Evolutionary conservation across 768 basidiomycete species (phyloP).

Genomic region (Mycena polygramma): DNA sequence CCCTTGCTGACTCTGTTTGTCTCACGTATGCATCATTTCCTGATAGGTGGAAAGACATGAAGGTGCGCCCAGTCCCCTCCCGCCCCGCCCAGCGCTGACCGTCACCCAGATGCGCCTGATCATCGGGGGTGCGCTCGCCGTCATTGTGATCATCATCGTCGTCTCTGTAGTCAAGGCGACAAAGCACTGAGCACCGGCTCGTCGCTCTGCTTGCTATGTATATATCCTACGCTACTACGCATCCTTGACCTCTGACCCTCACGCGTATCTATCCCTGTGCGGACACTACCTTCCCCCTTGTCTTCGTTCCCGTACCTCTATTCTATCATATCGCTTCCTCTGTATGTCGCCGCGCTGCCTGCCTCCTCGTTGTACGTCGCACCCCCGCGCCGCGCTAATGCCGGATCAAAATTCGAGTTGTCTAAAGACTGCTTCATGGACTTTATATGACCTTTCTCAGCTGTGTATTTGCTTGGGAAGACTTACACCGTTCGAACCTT

Average conservation of each 20-base stretch:
- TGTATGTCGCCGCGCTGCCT: too few relatives aligned
- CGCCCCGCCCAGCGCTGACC: constrained; percentile 19
- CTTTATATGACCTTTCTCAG: too few relatives aligned
- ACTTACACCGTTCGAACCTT: too few relatives aligned
- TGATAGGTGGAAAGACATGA: constrained; percentile 98
- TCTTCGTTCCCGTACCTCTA: too few relatives aligned
- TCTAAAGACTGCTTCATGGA: too few relatives aligned
- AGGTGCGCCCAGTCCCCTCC: constrained; percentile 62
- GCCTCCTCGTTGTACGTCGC: too few relatives aligned
- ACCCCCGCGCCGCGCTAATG: too few relatives aligned
- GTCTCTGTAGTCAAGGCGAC: constrained; percentile 94
- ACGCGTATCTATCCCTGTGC: background rate
- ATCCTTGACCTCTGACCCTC: background rate
- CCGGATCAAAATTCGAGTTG: too few relatives aligned
- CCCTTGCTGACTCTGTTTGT: constrained; percentile 13
- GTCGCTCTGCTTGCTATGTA: background rate
- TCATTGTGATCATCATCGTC: constrained; percentile 96
- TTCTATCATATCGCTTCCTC: too few relatives aligned
- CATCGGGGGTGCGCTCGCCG: constrained; percentile 88
- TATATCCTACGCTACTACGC: background rate
- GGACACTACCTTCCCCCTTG: too few relatives aligned
- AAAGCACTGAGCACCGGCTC: constrained; percentile 21
- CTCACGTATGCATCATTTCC: constrained; percentile 17
- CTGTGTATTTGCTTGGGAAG: too few relatives aligned
- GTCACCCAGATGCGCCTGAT: constrained; percentile 90